Evolutionary conservation across 768 basidiomycete genomes (phyloP), one percentile per base, ranked within the genome.

Genomic region (Serendipita sp.): DNA sequence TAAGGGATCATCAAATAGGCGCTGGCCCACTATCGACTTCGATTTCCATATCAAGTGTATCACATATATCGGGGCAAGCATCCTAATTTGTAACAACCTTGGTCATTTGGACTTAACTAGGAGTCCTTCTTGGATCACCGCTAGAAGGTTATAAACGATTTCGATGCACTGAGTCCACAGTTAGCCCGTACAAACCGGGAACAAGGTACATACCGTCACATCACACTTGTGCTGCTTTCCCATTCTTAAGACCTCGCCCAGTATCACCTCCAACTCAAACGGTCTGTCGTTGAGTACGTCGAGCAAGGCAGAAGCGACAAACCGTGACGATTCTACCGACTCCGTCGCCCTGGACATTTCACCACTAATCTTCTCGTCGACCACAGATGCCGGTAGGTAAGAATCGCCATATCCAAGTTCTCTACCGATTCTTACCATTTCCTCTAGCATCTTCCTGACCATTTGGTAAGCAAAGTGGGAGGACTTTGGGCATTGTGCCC

Each of bases 191-290:
- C 16, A 51, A 24, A 51, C 26, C 48, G 26, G 9, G 42, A n/a
- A 48, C n/a, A 48, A 31, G 53, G 7, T 31, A 58, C 53, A 58
- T 33, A 58, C 53, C 53, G 53, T 26, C 22, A 33, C 31, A 5
- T 20, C 20, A 9, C 22, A 58, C 7, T 31, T n/a, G 7, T 33
- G 53, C 17, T 26, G 3, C 31, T 58, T 26, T 9, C 24, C 24
- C 30, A 28, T 17, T n/a, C 24, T 22, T 11, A 58, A 7, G 11
- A 33, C 24, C 11, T 58, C 22, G 9, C 53, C 53, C 3, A 58
- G 53, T 3, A 58, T 58, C 31, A 58, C 53, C 31, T 58, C 53
- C 31, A 58, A 58, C 31, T 58, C 53, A 31, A 58, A 58, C 30
- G 53, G 53, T 9, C 11, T 58, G 53, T 33, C 30, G 28, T 28